Conservation (phyloP, 129 eudicot species). For the Flaveria trinervia region DNA sequence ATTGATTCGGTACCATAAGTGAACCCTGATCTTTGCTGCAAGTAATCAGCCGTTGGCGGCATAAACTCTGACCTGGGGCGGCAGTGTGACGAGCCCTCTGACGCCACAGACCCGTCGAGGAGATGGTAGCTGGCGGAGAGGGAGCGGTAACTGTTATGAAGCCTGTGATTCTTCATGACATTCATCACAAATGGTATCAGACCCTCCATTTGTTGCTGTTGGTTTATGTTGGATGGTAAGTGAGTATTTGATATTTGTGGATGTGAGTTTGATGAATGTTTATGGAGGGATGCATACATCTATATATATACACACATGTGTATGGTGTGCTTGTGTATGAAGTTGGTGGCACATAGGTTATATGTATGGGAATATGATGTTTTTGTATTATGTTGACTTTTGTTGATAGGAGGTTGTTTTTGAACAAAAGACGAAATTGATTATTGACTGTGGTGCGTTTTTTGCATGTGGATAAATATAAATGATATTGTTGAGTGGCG, state of each 20-base stretch:
- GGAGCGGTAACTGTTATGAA: conserved; percentile 46
- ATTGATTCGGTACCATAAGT: conserved; percentile 9
- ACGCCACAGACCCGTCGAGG: conserved; percentile 32
- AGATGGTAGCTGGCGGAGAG: conserved; percentile 51
- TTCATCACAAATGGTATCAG: conserved; percentile 48
- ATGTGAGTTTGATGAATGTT: conserved; percentile 23
- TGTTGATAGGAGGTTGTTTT: conserved; percentile 23
- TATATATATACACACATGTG: not conserved
- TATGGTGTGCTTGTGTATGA: not conserved
- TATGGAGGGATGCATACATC: not conserved
- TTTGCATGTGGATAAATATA: conserved; percentile 8
- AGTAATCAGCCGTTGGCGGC: conserved; percentile 31
- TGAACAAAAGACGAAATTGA: conserved; percentile 22
- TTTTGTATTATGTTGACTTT: conserved; percentile 28
- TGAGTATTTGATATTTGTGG: not conserved
- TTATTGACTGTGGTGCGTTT: not conserved
- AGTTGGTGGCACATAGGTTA: conserved; percentile 5
- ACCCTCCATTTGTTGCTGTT: conserved; percentile 41
- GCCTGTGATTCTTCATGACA: conserved; percentile 46
- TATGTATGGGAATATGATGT: conserved; percentile 4
- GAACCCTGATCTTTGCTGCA: conserved; percentile 33
- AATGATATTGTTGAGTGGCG: conserved; percentile 17
- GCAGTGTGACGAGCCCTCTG: conserved; percentile 53
- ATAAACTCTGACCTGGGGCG: conserved; percentile 42
- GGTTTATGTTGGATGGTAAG: conserved; percentile 12